Base-by-base conservation (phyloP, 2,329 filamentous ascomycete species). In the Diaporthe sp. region DNA sequence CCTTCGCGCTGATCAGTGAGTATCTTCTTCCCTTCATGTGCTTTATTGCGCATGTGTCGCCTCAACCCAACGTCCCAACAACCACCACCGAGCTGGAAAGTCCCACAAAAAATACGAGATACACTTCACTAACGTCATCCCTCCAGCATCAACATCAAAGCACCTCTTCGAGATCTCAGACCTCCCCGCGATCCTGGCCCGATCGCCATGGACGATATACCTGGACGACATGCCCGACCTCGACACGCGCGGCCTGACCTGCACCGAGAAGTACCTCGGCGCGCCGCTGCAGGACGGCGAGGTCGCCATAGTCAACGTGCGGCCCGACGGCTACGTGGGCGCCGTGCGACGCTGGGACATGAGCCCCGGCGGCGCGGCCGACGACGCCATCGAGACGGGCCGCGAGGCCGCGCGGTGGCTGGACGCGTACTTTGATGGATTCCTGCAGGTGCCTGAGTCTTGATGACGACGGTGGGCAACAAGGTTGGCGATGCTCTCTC, bases 291-390 rank as follows among this genome's bases (percentile, higher is more conserved):
- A 84, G 0, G 84, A 86, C 1, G 85, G 87, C 19, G 89, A 93
- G 77, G 89, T 93, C 8, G 91, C 89, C 5, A 88, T 95, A 57
- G 86, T 93, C 55, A 92, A 93, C 79, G 91, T 95, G 3, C 88
- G 93, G 7, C 93, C 93, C 0, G 93, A 95, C 82, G 93, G 93
- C 13, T 95, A 95, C 81, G 90, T 95, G 7, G 93, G 93, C 1
- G 91, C 88, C 22, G 82, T 94, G 31, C 85, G 87, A 55, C 83
- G 87, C 51, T 89, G 88, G 88, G 87, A 89, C 79, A 85, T 87
- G 46, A 85, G 84, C 77, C 65, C 49, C 34, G 65, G 49, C 62
- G 62, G 28, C 65, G 34, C 22, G 9, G 79, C 87, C 39, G 87
- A 88, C 72, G 87, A 87, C 59, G 82, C 87, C 8, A 88, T 88